A percentile compares a stretch with the other conserved stretches of the same genome.
Conservation (phyloP, 768 basidiomycete genomes). For the Chalciporus piperatus region DNA sequence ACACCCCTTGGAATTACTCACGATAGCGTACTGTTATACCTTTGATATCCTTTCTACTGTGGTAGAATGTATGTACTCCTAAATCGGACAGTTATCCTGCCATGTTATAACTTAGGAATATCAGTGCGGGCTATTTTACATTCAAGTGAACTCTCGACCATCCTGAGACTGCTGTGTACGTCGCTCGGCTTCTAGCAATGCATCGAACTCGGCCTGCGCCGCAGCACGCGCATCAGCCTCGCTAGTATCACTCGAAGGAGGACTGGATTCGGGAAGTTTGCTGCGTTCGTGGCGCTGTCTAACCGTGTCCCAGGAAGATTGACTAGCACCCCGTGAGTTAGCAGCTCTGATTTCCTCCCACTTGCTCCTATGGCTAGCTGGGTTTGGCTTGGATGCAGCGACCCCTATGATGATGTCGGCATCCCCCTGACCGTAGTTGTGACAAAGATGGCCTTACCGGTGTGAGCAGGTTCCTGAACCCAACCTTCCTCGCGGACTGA, state of each 20-base stretch:
- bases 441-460: slow-evolving; percentile 12
- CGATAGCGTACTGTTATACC: slow-evolving; percentile 3
- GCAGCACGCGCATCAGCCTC: slow-evolving; percentile 34
- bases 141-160: slow-evolving; percentile 7
- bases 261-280: slow-evolving; percentile 13
- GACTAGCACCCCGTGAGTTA: slow-evolving; percentile 40
- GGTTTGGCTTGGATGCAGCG: slow-evolving; percentile 5
- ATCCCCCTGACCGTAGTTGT: not conserved
- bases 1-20: slow-evolving; percentile 6
- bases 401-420: slow-evolving; percentile 5
- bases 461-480: slow-evolving; percentile 7
- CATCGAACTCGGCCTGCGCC: slow-evolving; percentile 59
- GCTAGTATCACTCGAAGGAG: slow-evolving; percentile 6
- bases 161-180: slow-evolving; percentile 29
- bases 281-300: slow-evolving; percentile 54
- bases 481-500: slow-evolving; percentile 17
- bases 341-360: slow-evolving; percentile 69
- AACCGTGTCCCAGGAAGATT: slow-evolving; percentile 67
- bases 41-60: not conserved
- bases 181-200: slow-evolving; percentile 57
- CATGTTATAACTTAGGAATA: not conserved
- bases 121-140: not conserved
- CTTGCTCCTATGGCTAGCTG: slow-evolving; percentile 31
- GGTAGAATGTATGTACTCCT: not conserved
- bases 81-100: too few species aligned